These are phyloP conservation scores for Globisporangium megalacanthum DNA, from an alignment of 352 stramenopile species.

Conservation along the genomic window DNA sequence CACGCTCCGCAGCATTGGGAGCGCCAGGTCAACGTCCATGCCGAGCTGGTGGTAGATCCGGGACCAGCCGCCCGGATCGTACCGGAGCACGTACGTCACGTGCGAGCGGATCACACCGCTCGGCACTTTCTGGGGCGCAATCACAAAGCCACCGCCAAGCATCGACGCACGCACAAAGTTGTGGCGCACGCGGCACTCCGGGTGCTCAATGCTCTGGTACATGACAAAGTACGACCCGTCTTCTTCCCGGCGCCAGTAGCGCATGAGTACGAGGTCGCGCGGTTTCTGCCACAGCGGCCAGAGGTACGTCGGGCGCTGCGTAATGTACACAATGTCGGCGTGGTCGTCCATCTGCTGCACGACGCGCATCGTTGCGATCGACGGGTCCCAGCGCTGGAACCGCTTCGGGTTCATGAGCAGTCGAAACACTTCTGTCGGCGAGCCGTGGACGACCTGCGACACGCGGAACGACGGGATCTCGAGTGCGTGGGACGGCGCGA, in stretches of 20 bases:
- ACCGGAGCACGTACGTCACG: slow-evolving; percentile 78
- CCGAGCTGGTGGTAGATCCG: slow-evolving; percentile 84
- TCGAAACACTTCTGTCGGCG: slow-evolving; percentile 76
- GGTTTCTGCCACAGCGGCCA: slow-evolving; percentile 86
- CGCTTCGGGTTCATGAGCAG: slow-evolving; percentile 83
- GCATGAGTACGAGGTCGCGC: slow-evolving; percentile 82
- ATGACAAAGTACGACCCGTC: slow-evolving; percentile 89
- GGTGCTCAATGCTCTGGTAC: slow-evolving; percentile 86
- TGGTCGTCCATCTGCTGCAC: slow-evolving; percentile 85
- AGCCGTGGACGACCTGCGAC: slow-evolving; percentile 80
- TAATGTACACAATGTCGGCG: slow-evolving; percentile 87
- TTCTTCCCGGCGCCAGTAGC: slow-evolving; percentile 86
- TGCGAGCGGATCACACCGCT: slow-evolving; percentile 75
- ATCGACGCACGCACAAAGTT: slow-evolving; percentile 83
- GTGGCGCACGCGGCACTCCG: slow-evolving; percentile 79
- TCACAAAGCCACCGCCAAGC: slow-evolving; percentile 78
- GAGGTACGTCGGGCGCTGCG: slow-evolving; percentile 75
- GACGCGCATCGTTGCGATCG: slow-evolving; percentile 72
- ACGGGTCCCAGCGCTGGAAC: slow-evolving; percentile 80
- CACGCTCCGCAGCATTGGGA: slow-evolving; percentile 82
- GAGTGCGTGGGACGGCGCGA: slow-evolving; percentile 61
- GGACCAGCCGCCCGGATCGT: slow-evolving; percentile 77
- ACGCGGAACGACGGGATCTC: slow-evolving; percentile 83
- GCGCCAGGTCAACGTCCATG: slow-evolving; percentile 82
- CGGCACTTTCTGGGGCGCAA: slow-evolving; percentile 76